Conservation (phyloP, 306 rosid genomes). For the Cicer yamashitae region DNA sequence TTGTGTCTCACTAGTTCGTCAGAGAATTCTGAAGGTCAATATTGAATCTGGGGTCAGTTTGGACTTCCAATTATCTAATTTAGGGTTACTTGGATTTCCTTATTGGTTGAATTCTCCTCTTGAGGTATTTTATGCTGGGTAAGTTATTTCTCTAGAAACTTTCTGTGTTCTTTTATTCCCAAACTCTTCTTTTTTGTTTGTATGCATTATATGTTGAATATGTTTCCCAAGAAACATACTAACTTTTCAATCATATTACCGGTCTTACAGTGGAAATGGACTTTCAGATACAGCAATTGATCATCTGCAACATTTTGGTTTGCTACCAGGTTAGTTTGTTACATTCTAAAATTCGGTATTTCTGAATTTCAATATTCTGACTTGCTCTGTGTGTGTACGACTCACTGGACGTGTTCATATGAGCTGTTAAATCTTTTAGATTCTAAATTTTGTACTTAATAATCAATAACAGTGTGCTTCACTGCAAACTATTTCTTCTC, state of each 20-base stretch:
- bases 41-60: slow-evolving; percentile 59
- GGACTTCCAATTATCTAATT: slow-evolving; percentile 69
- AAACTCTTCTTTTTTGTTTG: slow-evolving; percentile 11
- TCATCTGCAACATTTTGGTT: slow-evolving; percentile 71
- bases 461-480: not conserved
- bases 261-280: slow-evolving; percentile 64
- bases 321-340: slow-evolving; percentile 75
- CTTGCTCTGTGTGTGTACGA: slow-evolving; percentile 2
- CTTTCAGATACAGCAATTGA: slow-evolving; percentile 56
- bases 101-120: slow-evolving; percentile 71
- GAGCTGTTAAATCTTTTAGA: slow-evolving; percentile 22
- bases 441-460: not conserved
- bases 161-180: slow-evolving; percentile 16
- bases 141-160: slow-evolving; percentile 46
- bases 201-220: slow-evolving; percentile 26
- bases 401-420: slow-evolving; percentile 9
- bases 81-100: slow-evolving; percentile 84
- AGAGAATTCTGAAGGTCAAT: slow-evolving; percentile 72
- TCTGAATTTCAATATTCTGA: slow-evolving; percentile 42
- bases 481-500: slow-evolving; percentile 7
- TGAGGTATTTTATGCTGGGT: slow-evolving; percentile 68
- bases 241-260: slow-evolving; percentile 40
- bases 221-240: slow-evolving; percentile 29
- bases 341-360: slow-evolving; percentile 38
- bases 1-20: slow-evolving; percentile 72